Evolutionary conservation across 495 filamentous ascomycete species (phyloP), one percentile per base, ranked within the genome.

Genomic region (Immersiella caudata): DNA sequence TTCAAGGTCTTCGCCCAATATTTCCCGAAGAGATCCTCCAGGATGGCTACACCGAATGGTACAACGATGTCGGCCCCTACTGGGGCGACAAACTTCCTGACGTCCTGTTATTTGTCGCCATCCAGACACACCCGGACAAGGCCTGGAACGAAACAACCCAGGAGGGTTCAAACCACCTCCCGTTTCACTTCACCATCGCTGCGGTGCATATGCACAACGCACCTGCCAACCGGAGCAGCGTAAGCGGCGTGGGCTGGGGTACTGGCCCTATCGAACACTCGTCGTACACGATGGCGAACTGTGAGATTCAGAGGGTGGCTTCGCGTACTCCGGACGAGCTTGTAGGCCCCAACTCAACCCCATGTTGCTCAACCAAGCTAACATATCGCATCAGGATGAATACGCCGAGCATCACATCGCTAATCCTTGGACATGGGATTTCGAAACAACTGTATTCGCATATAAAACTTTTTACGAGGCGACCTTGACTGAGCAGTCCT

Each of bases 261-360:
- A 65, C 51, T 20, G 63, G 63, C 8, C 51, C 63, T 0, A 65
- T 65, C 63, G 54, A 40, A 16, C 14, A 24, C 5, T 49, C 63
- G 4, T 58, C 50, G 54, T 65, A 65, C 11, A 65, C 63, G 24
- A 65, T 58, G 52, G 63, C 63, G 3, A n/a, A 24, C 33, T 65
- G 63, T 26, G 22, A 65, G 14, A 26, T 65, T 6, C 20, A 46
- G 22, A 27, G 63, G 21, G 21, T 40, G 29, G 49, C 26, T 25
- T 65, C 54, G 26, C 51, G 51, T 16, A 65, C 52, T 6, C 63
- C 51, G n/a, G 26, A 65, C 50, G 24, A 65, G 12, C 54, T 58
- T 7, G 35, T 62, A 50, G n/a, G 60, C 25, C 12, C 3, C 57
- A n/a, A 35, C 12, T 2, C 14, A n/a, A n/a, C 29, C n/a, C 26